Evolutionary conservation across 192 early-diverging fungal species (phyloP).

Genomic region (Podila epicladia): DNA sequence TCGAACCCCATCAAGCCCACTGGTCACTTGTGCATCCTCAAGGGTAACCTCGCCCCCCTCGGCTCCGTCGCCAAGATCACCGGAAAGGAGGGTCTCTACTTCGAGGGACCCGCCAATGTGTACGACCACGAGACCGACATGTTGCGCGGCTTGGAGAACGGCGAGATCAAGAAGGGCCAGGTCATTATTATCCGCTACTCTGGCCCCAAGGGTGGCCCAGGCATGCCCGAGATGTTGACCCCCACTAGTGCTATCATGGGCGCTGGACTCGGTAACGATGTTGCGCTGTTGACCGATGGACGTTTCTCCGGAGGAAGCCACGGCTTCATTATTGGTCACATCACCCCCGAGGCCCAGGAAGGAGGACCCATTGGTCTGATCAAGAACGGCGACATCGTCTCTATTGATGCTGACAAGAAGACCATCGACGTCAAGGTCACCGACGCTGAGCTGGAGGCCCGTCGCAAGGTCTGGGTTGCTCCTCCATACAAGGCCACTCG

Average conservation of each 20-base stretch:
- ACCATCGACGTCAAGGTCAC: constrained; percentile 81
- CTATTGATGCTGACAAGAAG: constrained; percentile 87
- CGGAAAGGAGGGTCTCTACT: constrained; percentile 96
- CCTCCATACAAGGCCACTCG: constrained; percentile 88
- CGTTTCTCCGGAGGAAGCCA: constrained; percentile 99
- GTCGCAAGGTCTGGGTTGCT: constrained; percentile 79
- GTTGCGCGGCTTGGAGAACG: constrained; percentile 86
- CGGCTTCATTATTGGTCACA: constrained; percentile 99
- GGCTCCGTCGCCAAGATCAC: constrained; percentile 99
- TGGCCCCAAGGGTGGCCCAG: constrained; percentile 98
- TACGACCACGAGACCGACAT: constrained; percentile 95
- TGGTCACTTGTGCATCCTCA: constrained; percentile 95
- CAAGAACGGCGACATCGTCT: constrained; percentile 87
- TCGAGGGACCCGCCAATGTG: constrained; percentile 89
- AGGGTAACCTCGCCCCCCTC: constrained; percentile 94
- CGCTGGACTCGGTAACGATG: constrained; percentile 96
- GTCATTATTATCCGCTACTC: constrained; percentile 96
- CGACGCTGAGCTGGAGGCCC: constrained; percentile 78
- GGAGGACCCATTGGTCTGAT: constrained; percentile 97
- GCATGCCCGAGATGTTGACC: constrained; percentile 99
- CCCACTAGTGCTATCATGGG: constrained; percentile 99
- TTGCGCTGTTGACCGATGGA: constrained; percentile 97
- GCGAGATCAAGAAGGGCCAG: constrained; percentile 92
- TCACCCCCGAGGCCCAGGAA: constrained; percentile 96
- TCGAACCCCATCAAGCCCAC: constrained; percentile 90